Evolutionary conservation across 139 green algal genomes (phyloP).

Genomic region (Coelastrella sp.): DNA sequence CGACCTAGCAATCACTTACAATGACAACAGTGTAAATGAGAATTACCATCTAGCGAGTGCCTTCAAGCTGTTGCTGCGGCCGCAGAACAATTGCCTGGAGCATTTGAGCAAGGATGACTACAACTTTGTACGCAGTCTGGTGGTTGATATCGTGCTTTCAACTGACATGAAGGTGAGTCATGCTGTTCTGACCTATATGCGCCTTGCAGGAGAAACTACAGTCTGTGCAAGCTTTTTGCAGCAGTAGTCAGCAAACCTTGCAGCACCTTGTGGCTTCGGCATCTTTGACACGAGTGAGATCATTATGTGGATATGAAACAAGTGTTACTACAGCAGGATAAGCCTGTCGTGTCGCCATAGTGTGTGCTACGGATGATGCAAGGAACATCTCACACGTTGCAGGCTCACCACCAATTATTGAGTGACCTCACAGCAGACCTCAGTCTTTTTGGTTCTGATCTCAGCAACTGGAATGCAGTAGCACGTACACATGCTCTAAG

Average conservation of each 20-base stretch:
- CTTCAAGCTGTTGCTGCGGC: conserved; percentile 61
- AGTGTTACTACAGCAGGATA: no score
- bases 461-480: conserved; percentile 45
- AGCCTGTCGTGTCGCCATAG: neutral
- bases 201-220: no score
- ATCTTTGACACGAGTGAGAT: no score
- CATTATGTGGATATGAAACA: no score
- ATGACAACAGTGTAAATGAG: conserved; percentile 68
- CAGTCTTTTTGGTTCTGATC: conserved; percentile 22
- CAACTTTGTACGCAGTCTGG: conserved; percentile 39
- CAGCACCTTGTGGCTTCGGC: neutral
- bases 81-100: conserved; percentile 48
- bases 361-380: no score
- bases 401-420: conserved; percentile 37
- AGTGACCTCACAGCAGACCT: conserved; percentile 19
- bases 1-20: conserved; percentile 57
- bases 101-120: conserved; percentile 32
- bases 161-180: conserved; percentile 64
- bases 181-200: neutral
- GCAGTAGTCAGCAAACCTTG: neutral
- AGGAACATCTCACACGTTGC: neutral
- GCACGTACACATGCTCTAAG: conserved; percentile 37
- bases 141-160: conserved; percentile 59
- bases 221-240: no score
- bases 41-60: conserved; percentile 64